Percentiles rank a stretch among this genome's conserved stretches.
phyloP scores from a whole-genome alignment of 2,329 filamentous ascomycete species.

The Mycosphaerella arachidis region DNA sequence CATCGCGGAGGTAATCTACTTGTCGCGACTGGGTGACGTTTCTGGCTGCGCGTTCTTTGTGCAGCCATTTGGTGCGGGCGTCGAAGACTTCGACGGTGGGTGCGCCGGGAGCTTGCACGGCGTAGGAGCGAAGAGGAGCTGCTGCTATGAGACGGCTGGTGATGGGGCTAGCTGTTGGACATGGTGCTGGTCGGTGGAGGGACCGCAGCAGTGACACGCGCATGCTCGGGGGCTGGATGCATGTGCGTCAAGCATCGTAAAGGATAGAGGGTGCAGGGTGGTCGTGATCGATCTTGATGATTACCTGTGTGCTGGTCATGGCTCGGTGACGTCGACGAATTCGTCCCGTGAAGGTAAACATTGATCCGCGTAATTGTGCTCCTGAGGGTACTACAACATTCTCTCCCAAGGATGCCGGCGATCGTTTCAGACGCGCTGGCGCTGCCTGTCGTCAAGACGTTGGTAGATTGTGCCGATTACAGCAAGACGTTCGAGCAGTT shows the following conservation, averaged over 20 bases:
- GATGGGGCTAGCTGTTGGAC: not conserved
- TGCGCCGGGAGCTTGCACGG: conserved; percentile 69
- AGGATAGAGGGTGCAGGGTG: not conserved
- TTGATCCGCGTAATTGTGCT: not conserved
- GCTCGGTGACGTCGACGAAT: not conserved
- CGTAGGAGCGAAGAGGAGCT: conserved; percentile 49
- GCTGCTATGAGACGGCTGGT: not conserved
- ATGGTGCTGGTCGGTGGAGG: conserved; percentile 2
- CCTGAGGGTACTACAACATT: not conserved
- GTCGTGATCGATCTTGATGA: not conserved
- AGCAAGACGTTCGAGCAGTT: conserved; percentile 70
- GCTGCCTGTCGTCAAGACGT: conserved; percentile 63
- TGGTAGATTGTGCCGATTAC: conserved; percentile 74
- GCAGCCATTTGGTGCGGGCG: conserved; percentile 76
- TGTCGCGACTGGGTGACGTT: conserved; percentile 68
- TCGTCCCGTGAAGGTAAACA: not conserved
- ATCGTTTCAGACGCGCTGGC: conserved; percentile 11
- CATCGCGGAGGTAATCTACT: conserved; percentile 89
- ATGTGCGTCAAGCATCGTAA: conserved; percentile 1
- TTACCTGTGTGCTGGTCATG: not conserved
- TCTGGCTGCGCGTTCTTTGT: conserved; percentile 78
- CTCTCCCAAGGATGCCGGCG: not conserved
- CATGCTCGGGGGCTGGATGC: conserved; percentile 16
- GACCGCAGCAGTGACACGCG: conserved; percentile 11
- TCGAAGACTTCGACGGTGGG: conserved; percentile 90